Conservation (phyloP, 331 rosid genomes). For the Quercus lobata region DNA sequence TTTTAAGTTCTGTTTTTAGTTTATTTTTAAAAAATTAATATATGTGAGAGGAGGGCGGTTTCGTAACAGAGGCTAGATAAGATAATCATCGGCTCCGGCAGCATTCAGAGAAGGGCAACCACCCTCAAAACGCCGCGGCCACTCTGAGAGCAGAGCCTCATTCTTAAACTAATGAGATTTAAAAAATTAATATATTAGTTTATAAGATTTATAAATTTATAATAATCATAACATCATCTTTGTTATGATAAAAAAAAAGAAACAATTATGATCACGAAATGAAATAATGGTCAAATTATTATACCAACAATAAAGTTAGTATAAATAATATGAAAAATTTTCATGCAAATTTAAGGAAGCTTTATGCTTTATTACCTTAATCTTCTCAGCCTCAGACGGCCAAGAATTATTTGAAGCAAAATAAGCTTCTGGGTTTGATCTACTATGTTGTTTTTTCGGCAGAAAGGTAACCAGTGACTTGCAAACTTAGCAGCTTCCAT, state of each 20-base stretch:
- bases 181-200: no score
- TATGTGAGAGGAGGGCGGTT: neutral
- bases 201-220: no score
- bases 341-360: neutral
- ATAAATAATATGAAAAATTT: no score
- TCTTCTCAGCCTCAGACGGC: slow-evolving; percentile 13
- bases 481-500: slow-evolving; percentile 51
- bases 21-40: neutral
- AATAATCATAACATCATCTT: no score
- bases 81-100: slow-evolving; percentile 37
- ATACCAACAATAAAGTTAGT: no score
- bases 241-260: neutral
- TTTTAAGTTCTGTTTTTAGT: no score
- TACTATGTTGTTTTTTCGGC: slow-evolving; percentile 25
- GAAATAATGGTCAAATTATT: neutral
- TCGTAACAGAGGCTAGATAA: neutral
- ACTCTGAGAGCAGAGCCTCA: slow-evolving; percentile 38
- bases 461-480: slow-evolving; percentile 42
- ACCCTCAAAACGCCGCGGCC: neutral
- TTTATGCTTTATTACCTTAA: slow-evolving; percentile 26
- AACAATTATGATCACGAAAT: neutral
- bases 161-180: slow-evolving; percentile 44
- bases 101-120: slow-evolving; percentile 23
- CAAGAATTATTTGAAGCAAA: slow-evolving; percentile 3
- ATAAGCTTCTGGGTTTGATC: slow-evolving; percentile 26